Percentiles rank a stretch among this genome's conserved stretches.
These are phyloP conservation scores for Trapa bicornis DNA, from an alignment of 345 rosid species.

Conservation along the genomic window DNA sequence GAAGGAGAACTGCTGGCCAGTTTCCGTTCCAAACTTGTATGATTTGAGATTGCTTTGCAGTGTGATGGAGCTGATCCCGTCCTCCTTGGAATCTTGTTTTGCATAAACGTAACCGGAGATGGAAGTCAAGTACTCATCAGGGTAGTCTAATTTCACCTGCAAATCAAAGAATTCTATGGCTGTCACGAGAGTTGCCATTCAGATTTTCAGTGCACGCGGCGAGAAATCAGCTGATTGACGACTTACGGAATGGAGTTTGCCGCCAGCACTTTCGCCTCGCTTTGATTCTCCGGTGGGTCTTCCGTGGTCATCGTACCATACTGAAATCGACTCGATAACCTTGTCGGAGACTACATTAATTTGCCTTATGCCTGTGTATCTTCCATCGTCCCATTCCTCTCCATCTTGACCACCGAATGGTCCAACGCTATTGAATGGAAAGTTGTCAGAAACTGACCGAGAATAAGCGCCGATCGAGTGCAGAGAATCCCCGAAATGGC, in stretches of 20 bases:
- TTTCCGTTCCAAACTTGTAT: background rate
- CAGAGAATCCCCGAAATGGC: background rate
- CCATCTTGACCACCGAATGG: background rate
- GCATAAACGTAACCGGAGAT: background rate
- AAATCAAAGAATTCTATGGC: background rate
- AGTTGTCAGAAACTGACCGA: background rate
- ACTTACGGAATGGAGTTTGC: background rate
- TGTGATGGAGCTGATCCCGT: background rate
- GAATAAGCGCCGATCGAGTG: slow-evolving; percentile 4
- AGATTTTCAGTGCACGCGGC: too few species aligned
- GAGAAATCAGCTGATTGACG: too few species aligned
- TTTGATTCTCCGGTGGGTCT: background rate
- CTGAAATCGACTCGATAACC: background rate
- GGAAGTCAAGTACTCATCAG: background rate
- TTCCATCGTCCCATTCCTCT: slow-evolving; percentile 4
- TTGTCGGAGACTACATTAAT: background rate
- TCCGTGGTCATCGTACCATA: background rate
- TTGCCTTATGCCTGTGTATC: background rate
- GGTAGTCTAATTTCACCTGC: background rate
- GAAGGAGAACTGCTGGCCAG: background rate
- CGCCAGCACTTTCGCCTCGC: background rate
- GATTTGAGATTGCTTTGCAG: background rate
- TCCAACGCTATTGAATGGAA: background rate
- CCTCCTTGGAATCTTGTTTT: background rate
- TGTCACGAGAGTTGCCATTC: background rate